Evolutionary conservation across 179 eudicot species (phyloP).

Genomic region (Beta lomatogona): DNA sequence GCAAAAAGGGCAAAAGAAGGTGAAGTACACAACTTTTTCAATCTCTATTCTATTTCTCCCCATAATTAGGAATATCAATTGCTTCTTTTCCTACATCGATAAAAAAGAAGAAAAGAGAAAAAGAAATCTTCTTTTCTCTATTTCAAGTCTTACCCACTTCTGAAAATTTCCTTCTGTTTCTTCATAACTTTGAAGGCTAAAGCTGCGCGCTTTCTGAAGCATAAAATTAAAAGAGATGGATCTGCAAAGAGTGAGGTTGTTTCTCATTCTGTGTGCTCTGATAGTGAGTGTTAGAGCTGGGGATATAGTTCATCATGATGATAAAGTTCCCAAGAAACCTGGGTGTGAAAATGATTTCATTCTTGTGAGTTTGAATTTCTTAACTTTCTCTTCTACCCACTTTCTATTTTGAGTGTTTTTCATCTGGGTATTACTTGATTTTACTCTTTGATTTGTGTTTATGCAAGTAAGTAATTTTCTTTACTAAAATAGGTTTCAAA

Average conservation of each 20-base stretch:
- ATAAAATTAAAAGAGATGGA: conserved; percentile 40
- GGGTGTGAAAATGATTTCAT: conserved; percentile 87
- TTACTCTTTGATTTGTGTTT: neutral
- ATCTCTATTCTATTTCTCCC: neutral
- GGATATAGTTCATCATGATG: conserved; percentile 79
- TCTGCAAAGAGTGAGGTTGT: conserved; percentile 33
- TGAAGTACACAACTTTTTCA: neutral
- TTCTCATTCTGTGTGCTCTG: conserved; percentile 36
- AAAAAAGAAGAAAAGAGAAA: neutral
- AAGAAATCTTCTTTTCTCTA: neutral
- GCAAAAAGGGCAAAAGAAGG: neutral
- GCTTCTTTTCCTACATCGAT: neutral
- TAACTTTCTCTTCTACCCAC: conserved; percentile 24
- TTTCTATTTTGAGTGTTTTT: conserved; percentile 24
- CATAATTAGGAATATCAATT: neutral
- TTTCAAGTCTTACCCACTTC: neutral
- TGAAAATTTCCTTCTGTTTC: neutral
- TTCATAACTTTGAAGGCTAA: neutral
- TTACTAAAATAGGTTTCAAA: neutral
- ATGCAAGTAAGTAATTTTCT: neutral
- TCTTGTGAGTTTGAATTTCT: conserved; percentile 43
- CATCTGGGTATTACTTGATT: conserved; percentile 32
- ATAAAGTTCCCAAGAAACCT: conserved; percentile 74
- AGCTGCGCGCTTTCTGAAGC: neutral
- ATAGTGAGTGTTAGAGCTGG: conserved; percentile 56